Evolutionary conservation across 2,329 filamentous ascomycete species (phyloP), one percentile per base, ranked within the genome.

Genomic region (Ophioceras dolichostomum): DNA sequence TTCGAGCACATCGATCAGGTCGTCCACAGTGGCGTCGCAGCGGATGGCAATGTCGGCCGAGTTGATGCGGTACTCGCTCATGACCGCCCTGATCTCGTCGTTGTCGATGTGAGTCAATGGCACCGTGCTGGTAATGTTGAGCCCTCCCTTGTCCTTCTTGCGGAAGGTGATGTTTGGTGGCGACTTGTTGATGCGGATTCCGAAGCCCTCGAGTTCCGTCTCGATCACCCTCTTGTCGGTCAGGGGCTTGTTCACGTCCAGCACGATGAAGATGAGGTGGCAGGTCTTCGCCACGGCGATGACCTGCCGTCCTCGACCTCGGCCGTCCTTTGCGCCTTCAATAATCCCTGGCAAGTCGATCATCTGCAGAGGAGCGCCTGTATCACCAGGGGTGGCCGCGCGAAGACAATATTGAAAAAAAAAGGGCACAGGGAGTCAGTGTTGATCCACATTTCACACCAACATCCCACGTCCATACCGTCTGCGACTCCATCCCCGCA

Each of bases 201-300:
- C 91, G 52, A 98, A 98, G 7, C 91, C 91, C 59, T 98, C 91
- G 56, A 98, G 63, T 65, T 98, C 91, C 36, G 76, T 72, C 63
- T 98, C 91, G 53, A 98, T 98, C 45, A 98, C 72, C 43, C 85
- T 77, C 69, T 98, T 98, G 63, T 98, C 91, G 13, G 89, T 94
- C 49, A 98, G 67, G 18, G 91, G 91, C 64, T 98, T 98, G 65
- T 96, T 96, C 53, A 98, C 91, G 55, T 98, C 91, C 39, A 98
- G 70, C 34, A 98, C 86, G 55, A 98, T 98, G 62, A 96, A 96
- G 51, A 98, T 98, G 50, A 98, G 65, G 70, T 98, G 84, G 65
- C 91, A 98, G 14, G 91, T 96, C 69, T 98, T 98, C 42, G 91
- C 89, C 34, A 98, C 91, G 8, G 91, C 91, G 66, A 98, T 98